These are phyloP conservation scores for Vitis rotundifolia DNA, from an alignment of 164 flowering plant species.

Conservation along the genomic window DNA sequence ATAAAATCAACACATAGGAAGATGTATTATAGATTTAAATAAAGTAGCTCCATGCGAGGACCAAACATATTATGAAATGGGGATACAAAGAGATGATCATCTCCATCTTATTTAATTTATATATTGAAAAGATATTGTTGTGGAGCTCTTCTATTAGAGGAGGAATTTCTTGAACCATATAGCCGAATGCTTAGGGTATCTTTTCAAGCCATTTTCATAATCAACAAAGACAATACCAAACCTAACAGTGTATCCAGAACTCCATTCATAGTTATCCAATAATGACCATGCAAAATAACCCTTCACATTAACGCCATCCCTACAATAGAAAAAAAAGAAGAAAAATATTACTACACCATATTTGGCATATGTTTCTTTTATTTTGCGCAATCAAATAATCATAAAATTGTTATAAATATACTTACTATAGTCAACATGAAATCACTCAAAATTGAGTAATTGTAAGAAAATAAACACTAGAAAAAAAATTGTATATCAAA, in stretches of 20 bases:
- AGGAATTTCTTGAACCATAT: conserved; percentile 27
- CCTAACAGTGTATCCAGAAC: conserved; percentile 23
- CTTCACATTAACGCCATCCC: conserved; percentile 22
- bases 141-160: not conserved
- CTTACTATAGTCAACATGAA: too few relatives aligned
- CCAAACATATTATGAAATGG: too few relatives aligned
- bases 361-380: not conserved
- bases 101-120: too few relatives aligned
- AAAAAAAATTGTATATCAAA: not conserved
- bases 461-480: too few relatives aligned
- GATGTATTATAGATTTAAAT: too few relatives aligned
- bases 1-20: too few relatives aligned
- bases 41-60: too few relatives aligned
- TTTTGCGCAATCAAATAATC: not conserved
- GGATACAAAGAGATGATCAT: too few relatives aligned
- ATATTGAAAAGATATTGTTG: too few relatives aligned
- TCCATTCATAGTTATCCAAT: conserved; percentile 29
- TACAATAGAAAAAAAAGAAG: not conserved
- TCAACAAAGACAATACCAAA: conserved; percentile 28
- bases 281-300: conserved; percentile 32
- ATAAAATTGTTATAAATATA: not conserved
- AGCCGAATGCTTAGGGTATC: conserved; percentile 24
- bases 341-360: too few relatives aligned
- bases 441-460: too few relatives aligned
- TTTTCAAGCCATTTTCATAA: conserved; percentile 9